Conservation (phyloP, 129 eudicot species). For the Ambrosia trifida region DNA sequence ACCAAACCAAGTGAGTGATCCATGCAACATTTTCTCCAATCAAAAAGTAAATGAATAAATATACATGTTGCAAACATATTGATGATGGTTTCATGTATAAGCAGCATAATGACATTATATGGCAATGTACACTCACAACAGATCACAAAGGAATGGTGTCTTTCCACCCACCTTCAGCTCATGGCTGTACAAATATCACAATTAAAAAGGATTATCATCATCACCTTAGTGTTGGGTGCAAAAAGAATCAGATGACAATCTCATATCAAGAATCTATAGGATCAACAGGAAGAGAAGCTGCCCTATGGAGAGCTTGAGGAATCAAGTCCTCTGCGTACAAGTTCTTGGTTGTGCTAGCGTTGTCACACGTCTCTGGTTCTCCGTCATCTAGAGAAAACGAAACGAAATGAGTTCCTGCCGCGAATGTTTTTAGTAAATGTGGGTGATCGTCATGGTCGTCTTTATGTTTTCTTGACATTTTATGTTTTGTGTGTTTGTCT, state of each 20-base stretch:
- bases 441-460: not conserved
- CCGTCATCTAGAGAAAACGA: not conserved
- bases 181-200: slow-evolving; percentile 33
- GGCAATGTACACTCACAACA: slow-evolving; percentile 41
- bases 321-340: not conserved
- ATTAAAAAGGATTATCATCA: slow-evolving; percentile 12
- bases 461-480: not conserved
- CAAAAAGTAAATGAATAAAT: slow-evolving; percentile 21
- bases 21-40: too few relatives aligned
- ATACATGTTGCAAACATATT: slow-evolving; percentile 15
- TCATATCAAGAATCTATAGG: slow-evolving; percentile 16
- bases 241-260: slow-evolving; percentile 1
- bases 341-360: not conserved
- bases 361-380: not conserved
- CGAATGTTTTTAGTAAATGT: not conserved
- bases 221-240: slow-evolving; percentile 23
- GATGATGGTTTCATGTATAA: slow-evolving; percentile 12
- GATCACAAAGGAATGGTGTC: slow-evolving; percentile 14
- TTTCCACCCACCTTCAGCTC: slow-evolving; percentile 26
- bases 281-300: slow-evolving; percentile 9
- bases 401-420: slow-evolving; percentile 7
- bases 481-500: slow-evolving; percentile 14
- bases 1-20: too few relatives aligned
- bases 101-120: slow-evolving; percentile 27
- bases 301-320: not conserved